Evolutionary conservation across 805 yeast genomes (phyloP), one percentile per base, ranked within the genome.

Genomic region (Wickerhamomyces strasburgensis): DNA sequence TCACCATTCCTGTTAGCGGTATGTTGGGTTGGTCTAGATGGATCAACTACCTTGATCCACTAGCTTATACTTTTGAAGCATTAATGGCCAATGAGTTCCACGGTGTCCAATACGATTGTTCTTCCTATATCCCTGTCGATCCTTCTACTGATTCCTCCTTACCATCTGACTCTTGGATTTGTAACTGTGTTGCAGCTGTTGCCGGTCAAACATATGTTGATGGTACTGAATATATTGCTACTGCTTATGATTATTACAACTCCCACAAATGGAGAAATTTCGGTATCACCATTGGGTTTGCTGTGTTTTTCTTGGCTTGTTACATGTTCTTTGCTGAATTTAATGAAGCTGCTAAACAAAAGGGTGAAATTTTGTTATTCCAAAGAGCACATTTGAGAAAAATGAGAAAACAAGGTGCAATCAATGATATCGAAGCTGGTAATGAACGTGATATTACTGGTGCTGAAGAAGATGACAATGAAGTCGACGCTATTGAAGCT

Each of bases 321-420:
- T 80, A 81, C 55, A 56, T 83, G 41, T 25, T 62, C 3, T 62
- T 76, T 40, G 69, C 76, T 36, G 89, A 83, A 54, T 61, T 51
- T 44, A 75, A 76, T 49, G 72, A 70, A 52, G 77, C 80, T 54
- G 75, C 84, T 3, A 67, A 70, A 65, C 84, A 77, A 57, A 76
- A 76, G 60, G 89, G 89, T 66, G 89, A 82, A 58, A 67, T 81
- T 23, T 60, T 80, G 43, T 67, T 82, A 18, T 81, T 76, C 65
- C 78, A 73, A 51, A 59, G 61, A 31, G 60, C 71, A 3, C 63
- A 74, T 35, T 60, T 78, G 54, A 64, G 56, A 33, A 69, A 68
- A 44, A 43, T 73, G 51, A 68, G 61, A 48, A 75, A 72, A 47
- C 55, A 64, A 32, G 53, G 57, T 17, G 24, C 53, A 33, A 33